Base-by-base conservation (phyloP, 192 early-diverging fungal species). In the Coemansia sp. region DNA sequence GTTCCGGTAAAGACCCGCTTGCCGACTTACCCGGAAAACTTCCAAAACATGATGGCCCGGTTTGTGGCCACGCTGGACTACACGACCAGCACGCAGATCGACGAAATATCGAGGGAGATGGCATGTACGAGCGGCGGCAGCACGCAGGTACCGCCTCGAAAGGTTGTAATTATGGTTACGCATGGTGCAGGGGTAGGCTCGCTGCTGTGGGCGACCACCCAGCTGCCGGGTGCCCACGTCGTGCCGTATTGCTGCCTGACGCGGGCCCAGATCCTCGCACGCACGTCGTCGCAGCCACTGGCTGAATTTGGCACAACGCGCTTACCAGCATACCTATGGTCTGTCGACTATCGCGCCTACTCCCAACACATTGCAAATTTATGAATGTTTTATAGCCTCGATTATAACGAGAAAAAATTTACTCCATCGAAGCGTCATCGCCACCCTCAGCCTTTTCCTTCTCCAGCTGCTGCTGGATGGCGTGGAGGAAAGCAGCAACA, bases 21-120 rank as follows among this genome's bases (percentile, higher is more conserved):
- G 58, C 75, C 75, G 2, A 45, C 11, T 58, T 78, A 65, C 48
- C 69, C 75, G 0, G 75, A 78, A 54, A 31, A 55, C 49, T 78
- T 78, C 21, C 75, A 78, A 49, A 40, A 51, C 29, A 78, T 78
- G 75, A 58, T 78, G 65, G 69, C 69, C 1, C 21, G 75, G 44
- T 78, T 71, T 58, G 65, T 62, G 30, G 56, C 62, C 31, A 71
- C 69, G 1, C 45, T 78, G 11, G 69, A 78, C 23, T 28, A 48
- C 28, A 28, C 54, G 3, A 62, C 54, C 30, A 56, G 28, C 18
- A 31, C 6, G 52, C 47, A 42, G 47, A 43, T 67, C 16, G 58
- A 52, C 31, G 24, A 40, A 46, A 12, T 23, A 12, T 56, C 61
- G 14, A 4, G 25, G 10, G 19, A 33, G 1, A 42, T 23, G 16